A percentile compares a stretch with the other conserved stretches of the same genome.
Evolutionary conservation across 1,139 yeast genomes (phyloP).

Genomic region (Protomyces inundatus): DNA sequence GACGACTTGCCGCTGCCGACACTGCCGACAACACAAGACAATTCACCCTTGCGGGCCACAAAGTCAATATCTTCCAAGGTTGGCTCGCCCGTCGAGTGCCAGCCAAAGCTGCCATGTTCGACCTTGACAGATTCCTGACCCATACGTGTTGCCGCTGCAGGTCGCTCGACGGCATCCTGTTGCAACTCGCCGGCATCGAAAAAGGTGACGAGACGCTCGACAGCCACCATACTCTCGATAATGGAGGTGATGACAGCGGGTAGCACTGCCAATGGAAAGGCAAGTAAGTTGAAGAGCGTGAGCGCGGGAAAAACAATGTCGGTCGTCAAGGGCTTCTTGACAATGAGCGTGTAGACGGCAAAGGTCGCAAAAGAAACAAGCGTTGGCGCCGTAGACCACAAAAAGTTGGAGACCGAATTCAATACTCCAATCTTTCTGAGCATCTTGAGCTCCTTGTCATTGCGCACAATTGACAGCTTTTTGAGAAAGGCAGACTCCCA

Average conservation of each 20-base stretch:
- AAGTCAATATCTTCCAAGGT: constrained; percentile 71
- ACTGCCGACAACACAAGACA: constrained; percentile 83
- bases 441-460: constrained; percentile 77
- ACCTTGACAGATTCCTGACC: constrained; percentile 72
- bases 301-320: constrained; percentile 95
- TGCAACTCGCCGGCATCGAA: constrained; percentile 77
- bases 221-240: constrained; percentile 87
- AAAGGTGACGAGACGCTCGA: constrained; percentile 67
- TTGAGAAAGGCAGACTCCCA: constrained; percentile 87
- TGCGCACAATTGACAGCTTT: constrained; percentile 73
- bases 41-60: constrained; percentile 68
- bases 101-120: constrained; percentile 73
- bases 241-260: constrained; percentile 85
- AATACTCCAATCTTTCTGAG: constrained; percentile 71
- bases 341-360: constrained; percentile 66
- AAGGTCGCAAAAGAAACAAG: constrained; percentile 88
- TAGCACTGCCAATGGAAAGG: constrained; percentile 88
- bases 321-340: constrained; percentile 68
- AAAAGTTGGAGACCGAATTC: constrained; percentile 65
- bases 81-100: constrained; percentile 80
- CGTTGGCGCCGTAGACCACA: constrained; percentile 85
- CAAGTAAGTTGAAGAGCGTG: constrained; percentile 66
- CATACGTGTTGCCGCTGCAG: constrained; percentile 45
- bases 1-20: constrained; percentile 95
- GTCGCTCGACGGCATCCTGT: constrained; percentile 61